Conservation (phyloP, 768 basidiomycete species). For the Hydnum rufescens region DNA sequence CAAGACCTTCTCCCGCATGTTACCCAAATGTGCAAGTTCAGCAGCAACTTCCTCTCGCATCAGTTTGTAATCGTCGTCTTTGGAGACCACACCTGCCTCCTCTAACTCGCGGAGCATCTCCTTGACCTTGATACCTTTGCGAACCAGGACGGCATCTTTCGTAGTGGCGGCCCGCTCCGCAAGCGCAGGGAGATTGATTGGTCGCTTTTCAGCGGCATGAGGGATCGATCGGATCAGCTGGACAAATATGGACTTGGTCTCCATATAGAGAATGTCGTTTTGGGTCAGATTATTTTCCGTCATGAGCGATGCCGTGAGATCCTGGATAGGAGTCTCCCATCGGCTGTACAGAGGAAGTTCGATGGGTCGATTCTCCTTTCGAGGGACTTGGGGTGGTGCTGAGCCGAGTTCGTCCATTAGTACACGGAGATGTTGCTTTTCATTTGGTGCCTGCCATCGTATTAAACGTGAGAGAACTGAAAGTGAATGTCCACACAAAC, state of each 20-base stretch:
- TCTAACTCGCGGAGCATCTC: constrained; percentile 96
- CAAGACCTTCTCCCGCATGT: constrained; percentile 86
- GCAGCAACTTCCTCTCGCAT: constrained; percentile 96
- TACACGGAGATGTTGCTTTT: constrained; percentile 93
- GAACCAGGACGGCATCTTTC: constrained; percentile 87
- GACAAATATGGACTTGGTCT: constrained; percentile 97
- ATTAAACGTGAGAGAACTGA: not conserved
- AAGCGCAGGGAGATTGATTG: constrained; percentile 71
- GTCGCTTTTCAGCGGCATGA: constrained; percentile 58
- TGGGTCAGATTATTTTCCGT: constrained; percentile 77
- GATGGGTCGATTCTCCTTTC: constrained; percentile 91
- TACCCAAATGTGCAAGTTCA: constrained; percentile 90
- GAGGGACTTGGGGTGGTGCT: constrained; percentile 86
- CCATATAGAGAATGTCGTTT: constrained; percentile 98
- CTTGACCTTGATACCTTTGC: constrained; percentile 98
- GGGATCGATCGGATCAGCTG: constrained; percentile 93
- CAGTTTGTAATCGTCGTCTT: constrained; percentile 65
- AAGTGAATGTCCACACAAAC: not conserved
- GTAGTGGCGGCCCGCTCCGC: constrained; percentile 94
- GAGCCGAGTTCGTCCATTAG: constrained; percentile 89
- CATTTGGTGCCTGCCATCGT: constrained; percentile 67
- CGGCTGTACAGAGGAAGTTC: constrained; percentile 87
- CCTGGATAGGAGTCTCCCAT: constrained; percentile 98
- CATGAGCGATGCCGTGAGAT: constrained; percentile 90
- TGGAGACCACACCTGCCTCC: constrained; percentile 70